Evolutionary conservation across 2,329 filamentous ascomycete species (phyloP).

Genomic region (Aschersonia sp.): DNA sequence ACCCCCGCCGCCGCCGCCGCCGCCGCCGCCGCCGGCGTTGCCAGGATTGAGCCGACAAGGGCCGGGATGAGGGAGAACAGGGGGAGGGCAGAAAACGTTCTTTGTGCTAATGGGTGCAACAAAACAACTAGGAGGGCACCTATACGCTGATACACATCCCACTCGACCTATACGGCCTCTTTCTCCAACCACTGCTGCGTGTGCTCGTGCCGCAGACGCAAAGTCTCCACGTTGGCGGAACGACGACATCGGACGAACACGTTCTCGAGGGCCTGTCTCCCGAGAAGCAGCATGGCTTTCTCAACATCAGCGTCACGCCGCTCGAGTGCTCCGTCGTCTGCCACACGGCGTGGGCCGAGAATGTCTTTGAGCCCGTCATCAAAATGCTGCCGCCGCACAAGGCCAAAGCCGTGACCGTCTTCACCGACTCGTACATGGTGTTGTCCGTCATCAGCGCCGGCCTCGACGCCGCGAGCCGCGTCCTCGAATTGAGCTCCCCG

Average conservation of each 20-base stretch:
- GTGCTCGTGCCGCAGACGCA: slow-evolving; percentile 58
- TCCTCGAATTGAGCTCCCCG: slow-evolving; percentile 82
- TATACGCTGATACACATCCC: slow-evolving; percentile 87
- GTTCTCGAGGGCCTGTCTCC: slow-evolving; percentile 30
- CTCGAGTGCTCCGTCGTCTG: slow-evolving; percentile 90
- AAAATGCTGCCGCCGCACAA: slow-evolving; percentile 41
- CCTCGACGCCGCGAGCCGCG: slow-evolving; percentile 78
- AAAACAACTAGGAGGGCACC: slow-evolving; percentile 53
- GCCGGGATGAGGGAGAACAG: no score
- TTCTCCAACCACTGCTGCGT: slow-evolving; percentile 77
- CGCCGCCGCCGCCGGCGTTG: no score
- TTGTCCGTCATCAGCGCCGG: slow-evolving; percentile 84
- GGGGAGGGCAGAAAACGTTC: no score
- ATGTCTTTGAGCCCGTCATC: slow-evolving; percentile 62
- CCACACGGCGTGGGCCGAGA: slow-evolving; percentile 56
- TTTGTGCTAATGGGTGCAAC: no score
- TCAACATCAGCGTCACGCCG: slow-evolving; percentile 86
- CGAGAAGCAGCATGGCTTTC: slow-evolving; percentile 57
- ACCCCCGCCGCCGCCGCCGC: no score
- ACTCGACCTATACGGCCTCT: slow-evolving; percentile 57
- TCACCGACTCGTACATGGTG: slow-evolving; percentile 69
- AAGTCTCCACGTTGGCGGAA: slow-evolving; percentile 16
- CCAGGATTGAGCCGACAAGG: no score
- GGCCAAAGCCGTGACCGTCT: slow-evolving; percentile 51
- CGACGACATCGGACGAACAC: slow-evolving; percentile 1